Conservation (phyloP, 108 stramenopile genomes). For the Skeletonema grethae region DNA sequence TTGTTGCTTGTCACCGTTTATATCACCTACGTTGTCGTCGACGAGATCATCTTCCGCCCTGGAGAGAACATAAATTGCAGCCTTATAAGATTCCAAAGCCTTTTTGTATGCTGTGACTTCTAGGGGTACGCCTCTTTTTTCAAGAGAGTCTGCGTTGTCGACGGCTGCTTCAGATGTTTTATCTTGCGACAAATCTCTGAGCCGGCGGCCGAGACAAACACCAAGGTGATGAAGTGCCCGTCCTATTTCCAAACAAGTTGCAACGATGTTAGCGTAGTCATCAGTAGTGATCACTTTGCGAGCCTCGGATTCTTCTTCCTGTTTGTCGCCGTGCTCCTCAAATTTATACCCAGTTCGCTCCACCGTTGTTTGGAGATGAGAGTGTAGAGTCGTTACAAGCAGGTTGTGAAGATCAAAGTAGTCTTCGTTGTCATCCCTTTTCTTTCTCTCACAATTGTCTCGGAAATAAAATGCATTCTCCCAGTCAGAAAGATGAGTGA, state of each 20-base stretch:
- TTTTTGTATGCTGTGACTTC: slow-evolving; percentile 37
- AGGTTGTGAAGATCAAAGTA: slow-evolving; percentile 20
- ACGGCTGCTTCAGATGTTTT: neutral
- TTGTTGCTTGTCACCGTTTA: slow-evolving; percentile 1
- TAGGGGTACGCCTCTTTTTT: slow-evolving; percentile 11
- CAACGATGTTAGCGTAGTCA: slow-evolving; percentile 39
- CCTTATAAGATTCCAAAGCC: slow-evolving; percentile 43
- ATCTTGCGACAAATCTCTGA: slow-evolving; percentile 22
- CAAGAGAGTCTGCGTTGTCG: slow-evolving; percentile 2
- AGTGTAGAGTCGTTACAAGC: slow-evolving; percentile 25
- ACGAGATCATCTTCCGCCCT: slow-evolving; percentile 12
- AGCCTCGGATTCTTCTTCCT: neutral
- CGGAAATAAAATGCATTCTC: slow-evolving; percentile 9
- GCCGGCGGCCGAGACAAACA: slow-evolving; percentile 48
- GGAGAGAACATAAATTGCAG: slow-evolving; percentile 28
- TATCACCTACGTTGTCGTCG: neutral
- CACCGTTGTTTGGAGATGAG: slow-evolving; percentile 28
- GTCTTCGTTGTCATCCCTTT: slow-evolving; percentile 25
- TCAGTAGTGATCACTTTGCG: slow-evolving; percentile 6
- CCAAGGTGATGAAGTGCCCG: slow-evolving; percentile 56
- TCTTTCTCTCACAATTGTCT: slow-evolving; percentile 18
- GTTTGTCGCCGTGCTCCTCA: slow-evolving; percentile 6
- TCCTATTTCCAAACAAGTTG: slow-evolving; percentile 52
- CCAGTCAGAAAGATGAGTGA: slow-evolving; percentile 41
- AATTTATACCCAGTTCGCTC: slow-evolving; percentile 25